phyloP scores from a whole-genome alignment of 139 green algal species.

The Yamagishiella unicocca region DNA sequence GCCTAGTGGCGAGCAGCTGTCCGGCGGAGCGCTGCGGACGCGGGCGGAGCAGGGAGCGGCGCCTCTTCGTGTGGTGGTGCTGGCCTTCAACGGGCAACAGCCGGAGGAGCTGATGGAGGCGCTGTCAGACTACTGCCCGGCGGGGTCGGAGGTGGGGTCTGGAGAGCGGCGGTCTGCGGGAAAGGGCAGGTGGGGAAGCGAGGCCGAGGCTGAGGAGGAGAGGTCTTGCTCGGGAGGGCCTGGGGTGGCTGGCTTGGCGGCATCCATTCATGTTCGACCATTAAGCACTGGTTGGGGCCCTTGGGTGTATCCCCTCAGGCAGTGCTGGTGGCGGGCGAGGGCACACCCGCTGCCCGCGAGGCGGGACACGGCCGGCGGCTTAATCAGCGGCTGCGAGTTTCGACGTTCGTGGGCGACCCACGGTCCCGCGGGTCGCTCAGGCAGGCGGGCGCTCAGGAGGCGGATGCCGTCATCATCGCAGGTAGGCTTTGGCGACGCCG shows the following conservation, averaged over 20 bases:
- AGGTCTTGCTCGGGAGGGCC: background rate
- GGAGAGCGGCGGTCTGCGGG: background rate
- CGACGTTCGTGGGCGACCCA: constrained; percentile 40
- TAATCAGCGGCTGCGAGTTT: background rate
- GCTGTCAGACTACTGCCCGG: constrained; percentile 30
- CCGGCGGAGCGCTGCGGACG: background rate
- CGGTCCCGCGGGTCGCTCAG: constrained; percentile 36
- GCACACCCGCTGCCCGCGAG: background rate
- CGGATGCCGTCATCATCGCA: constrained; percentile 47
- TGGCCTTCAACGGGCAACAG: constrained; percentile 1
- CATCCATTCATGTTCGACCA: background rate
- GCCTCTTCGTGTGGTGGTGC: background rate
- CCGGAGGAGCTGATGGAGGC: background rate
- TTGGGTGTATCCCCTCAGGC: background rate
- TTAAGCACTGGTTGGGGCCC: background rate
- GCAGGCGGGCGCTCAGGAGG: constrained; percentile 28
- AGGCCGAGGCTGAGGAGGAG: too few species aligned
- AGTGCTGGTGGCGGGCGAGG: background rate
- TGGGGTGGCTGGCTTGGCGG: background rate
- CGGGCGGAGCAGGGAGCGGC: background rate
- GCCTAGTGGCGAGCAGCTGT: too few species aligned
- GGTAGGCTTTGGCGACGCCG: constrained; percentile 13
- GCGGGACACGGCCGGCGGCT: background rate
- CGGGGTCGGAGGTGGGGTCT: background rate
- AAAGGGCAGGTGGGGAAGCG: background rate